Conservation (phyloP, 208 protist genomes). For the Blastocrithidia nonstop region DNA sequence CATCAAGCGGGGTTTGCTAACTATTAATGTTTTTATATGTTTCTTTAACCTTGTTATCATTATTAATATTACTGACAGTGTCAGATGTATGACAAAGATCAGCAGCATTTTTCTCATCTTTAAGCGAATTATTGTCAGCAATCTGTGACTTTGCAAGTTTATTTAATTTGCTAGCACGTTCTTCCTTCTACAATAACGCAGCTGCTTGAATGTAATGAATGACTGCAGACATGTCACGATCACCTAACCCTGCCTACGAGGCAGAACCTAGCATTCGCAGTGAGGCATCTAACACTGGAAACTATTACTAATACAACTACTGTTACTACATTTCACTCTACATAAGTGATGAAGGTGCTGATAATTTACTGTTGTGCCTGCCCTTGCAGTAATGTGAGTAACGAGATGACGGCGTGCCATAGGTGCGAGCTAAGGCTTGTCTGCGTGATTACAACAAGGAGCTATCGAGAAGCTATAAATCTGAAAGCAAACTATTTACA, state of each 20-base stretch:
- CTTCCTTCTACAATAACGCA: conserved; percentile 24
- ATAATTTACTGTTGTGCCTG: not conserved
- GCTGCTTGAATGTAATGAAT: conserved; percentile 72
- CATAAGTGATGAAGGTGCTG: not conserved
- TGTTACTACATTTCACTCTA: conserved; percentile 14
- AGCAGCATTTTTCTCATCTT: not conserved
- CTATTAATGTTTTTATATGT: not conserved
- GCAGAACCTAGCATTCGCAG: conserved; percentile 57
- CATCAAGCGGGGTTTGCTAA: too few species aligned
- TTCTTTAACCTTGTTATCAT: not conserved
- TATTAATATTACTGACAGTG: not conserved
- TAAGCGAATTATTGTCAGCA: conserved; percentile 3
- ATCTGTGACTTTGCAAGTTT: conserved; percentile 5
- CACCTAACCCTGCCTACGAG: conserved; percentile 47
- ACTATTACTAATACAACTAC: too few species aligned
- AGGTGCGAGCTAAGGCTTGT: not conserved
- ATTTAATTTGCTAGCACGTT: conserved; percentile 4
- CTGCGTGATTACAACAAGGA: conserved; percentile 18
- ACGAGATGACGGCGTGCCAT: too few species aligned
- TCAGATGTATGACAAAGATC: not conserved
- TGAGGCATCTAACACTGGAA: conserved; percentile 58
- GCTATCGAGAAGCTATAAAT: conserved; percentile 47
- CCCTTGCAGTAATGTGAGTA: too few species aligned
- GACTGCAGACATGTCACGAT: conserved; percentile 56
- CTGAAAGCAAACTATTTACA: conserved; percentile 45